Percentiles rank a stretch among this genome's conserved stretches.
Evolutionary conservation across 306 rosid species (phyloP).

Genomic region (Lathyrus aphaca): DNA sequence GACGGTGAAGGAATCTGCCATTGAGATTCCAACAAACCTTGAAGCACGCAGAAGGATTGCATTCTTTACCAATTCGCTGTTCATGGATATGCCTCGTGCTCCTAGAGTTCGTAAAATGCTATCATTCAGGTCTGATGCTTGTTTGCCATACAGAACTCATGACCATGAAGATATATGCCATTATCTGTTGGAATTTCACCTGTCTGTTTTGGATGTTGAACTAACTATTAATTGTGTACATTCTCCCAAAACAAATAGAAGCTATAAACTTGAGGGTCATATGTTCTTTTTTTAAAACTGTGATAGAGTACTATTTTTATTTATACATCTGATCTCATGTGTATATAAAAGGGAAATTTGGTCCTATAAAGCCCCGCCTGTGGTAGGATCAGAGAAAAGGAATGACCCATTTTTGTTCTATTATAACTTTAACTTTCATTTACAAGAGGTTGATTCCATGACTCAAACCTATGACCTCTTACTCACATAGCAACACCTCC

Average conservation of each 20-base stretch:
- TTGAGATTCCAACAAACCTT: conserved; percentile 87
- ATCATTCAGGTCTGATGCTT: conserved; percentile 71
- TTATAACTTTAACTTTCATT: conserved; percentile 2
- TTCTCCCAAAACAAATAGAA: conserved; percentile 33
- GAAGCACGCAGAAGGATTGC: conserved; percentile 97
- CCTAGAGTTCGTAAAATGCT: conserved; percentile 97
- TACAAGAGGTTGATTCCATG: not conserved
- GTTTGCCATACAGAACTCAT: conserved; percentile 24
- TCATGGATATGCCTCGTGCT: conserved; percentile 99
- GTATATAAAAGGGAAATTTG: conserved; percentile 20
- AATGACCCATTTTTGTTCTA: not conserved
- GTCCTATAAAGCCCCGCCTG: conserved; percentile 6
- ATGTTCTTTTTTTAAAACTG: conserved; percentile 29
- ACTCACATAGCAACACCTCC: conserved; percentile 4
- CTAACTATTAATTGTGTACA: conserved; percentile 11
- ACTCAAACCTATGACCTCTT: conserved; percentile 14
- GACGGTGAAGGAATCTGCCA: conserved; percentile 88
- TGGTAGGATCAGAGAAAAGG: conserved; percentile 4
- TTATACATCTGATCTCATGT: not conserved
- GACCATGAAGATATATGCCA: conserved; percentile 30
- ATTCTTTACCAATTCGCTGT: conserved; percentile 89
- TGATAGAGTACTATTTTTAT: conserved; percentile 8
- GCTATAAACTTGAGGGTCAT: conserved; percentile 32
- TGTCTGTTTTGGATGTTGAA: conserved; percentile 26
- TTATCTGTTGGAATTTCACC: conserved; percentile 32